phyloP scores from a whole-genome alignment of 345 rosid species.

The Gossypium ekmanianum region DNA sequence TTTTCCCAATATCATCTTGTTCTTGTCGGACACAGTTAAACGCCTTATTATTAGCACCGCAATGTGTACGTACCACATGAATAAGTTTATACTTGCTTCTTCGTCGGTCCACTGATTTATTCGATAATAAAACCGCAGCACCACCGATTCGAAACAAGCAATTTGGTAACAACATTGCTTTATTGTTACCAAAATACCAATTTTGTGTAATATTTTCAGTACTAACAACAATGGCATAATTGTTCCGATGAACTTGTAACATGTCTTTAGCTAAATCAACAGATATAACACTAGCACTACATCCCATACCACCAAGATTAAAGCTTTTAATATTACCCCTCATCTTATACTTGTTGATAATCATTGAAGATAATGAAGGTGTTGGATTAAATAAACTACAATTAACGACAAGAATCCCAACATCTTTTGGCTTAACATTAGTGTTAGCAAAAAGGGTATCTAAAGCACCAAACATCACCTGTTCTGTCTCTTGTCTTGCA shows the following conservation, averaged over 20 bases:
- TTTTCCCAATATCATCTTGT: conserved; percentile 71
- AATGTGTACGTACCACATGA: conserved; percentile 87
- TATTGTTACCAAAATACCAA: conserved; percentile 91
- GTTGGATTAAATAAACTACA: conserved; percentile 94
- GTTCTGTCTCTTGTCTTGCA: conserved; percentile 84
- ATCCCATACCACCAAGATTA: conserved; percentile 89
- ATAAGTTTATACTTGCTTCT: conserved; percentile 77
- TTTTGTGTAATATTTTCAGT: conserved; percentile 91
- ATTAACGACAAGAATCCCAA: conserved; percentile 79
- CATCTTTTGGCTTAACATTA: conserved; percentile 66
- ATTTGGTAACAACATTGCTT: conserved; percentile 85
- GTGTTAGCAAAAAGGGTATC: conserved; percentile 70
- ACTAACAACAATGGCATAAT: conserved; percentile 81
- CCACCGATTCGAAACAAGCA: conserved; percentile 88
- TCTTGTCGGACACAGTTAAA: conserved; percentile 85
- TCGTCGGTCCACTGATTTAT: conserved; percentile 45
- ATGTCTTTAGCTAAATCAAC: conserved; percentile 78
- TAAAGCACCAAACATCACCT: conserved; percentile 88
- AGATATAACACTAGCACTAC: conserved; percentile 88
- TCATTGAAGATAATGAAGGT: conserved; percentile 87
- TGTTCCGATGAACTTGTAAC: conserved; percentile 85
- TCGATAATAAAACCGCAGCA: conserved; percentile 66
- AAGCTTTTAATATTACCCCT: conserved; percentile 70
- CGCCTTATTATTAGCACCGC: conserved; percentile 85
- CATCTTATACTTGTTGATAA: conserved; percentile 74